Evolutionary conservation across 139 green algal species (phyloP).

Genomic region (Chlamydomonas sphaeroides): DNA sequence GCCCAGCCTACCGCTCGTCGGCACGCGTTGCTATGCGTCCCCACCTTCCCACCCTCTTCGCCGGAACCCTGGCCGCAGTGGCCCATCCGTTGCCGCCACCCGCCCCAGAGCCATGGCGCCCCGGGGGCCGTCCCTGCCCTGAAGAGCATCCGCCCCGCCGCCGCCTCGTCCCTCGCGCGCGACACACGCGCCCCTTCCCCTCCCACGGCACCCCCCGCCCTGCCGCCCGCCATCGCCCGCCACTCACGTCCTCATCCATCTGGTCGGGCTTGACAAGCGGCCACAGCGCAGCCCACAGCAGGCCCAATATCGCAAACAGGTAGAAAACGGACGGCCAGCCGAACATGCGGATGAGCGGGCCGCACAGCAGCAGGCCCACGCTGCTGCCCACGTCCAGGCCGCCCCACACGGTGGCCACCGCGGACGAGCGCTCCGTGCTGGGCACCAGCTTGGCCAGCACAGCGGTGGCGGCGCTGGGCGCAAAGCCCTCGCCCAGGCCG

Average conservation of each 20-base stretch:
- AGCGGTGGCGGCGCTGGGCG: constrained; percentile 91
- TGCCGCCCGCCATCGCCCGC: neutral
- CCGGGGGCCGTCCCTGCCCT: too few relatives aligned
- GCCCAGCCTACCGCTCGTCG: too few relatives aligned
- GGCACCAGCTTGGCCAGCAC: constrained; percentile 83
- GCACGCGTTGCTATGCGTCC: too few relatives aligned
- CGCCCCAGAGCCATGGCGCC: too few relatives aligned
- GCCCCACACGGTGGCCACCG: constrained; percentile 92
- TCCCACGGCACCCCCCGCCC: neutral
- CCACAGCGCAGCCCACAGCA: constrained; percentile 88
- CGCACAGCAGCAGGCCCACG: constrained; percentile 87
- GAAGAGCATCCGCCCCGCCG: too few relatives aligned
- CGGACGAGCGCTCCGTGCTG: constrained; percentile 76
- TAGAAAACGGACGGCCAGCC: constrained; percentile 98
- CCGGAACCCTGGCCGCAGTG: too few relatives aligned
- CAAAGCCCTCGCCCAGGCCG: constrained; percentile 95
- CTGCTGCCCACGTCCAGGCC: constrained; percentile 91
- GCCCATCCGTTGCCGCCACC: too few relatives aligned
- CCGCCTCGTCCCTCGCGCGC: too few relatives aligned
- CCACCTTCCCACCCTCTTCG: too few relatives aligned
- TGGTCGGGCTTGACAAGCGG: constrained; percentile 78
- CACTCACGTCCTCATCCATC: constrained; percentile 38
- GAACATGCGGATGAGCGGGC: constrained; percentile 85
- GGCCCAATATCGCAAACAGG: constrained; percentile 91
- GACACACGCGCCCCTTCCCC: too few relatives aligned